Conservation (phyloP, 164 flowering plant genomes). For the Macadamia tetraphylla region DNA sequence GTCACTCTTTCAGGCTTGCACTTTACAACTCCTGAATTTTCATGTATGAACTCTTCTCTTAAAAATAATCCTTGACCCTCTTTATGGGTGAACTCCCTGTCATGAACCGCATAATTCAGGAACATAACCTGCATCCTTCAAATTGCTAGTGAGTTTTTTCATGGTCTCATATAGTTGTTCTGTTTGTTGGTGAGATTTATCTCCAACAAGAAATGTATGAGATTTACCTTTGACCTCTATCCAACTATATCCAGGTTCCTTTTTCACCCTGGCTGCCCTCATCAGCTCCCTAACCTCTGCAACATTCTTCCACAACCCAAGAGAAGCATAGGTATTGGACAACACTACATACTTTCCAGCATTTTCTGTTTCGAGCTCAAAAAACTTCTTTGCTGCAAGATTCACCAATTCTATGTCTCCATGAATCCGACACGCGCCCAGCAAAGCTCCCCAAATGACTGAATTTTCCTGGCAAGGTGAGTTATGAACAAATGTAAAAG, state of each 20-base stretch:
- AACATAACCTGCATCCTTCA: neutral
- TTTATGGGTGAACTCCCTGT: neutral
- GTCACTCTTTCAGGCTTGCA: too few species aligned
- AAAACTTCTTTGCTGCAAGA: neutral
- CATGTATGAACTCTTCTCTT: too few species aligned
- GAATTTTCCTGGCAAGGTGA: neutral
- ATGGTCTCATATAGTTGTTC: neutral
- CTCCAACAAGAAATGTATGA: neutral
- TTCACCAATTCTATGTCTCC: neutral
- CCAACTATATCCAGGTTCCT: neutral
- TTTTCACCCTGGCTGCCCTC: neutral
- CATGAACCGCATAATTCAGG: neutral
- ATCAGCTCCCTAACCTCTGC: neutral
- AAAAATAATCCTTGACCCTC: too few species aligned
- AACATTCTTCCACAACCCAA: neutral
- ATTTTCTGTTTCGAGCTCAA: neutral
- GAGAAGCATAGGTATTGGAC: neutral
- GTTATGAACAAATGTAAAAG: neutral
- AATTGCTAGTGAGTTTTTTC: neutral
- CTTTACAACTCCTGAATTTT: too few species aligned
- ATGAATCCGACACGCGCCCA: neutral
- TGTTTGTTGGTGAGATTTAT: neutral
- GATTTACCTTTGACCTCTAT: neutral
- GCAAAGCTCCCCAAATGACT: neutral
- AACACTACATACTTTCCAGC: neutral